These are phyloP conservation scores for Boletus sp. DNA, from an alignment of 768 basidiomycete species.

Conservation along the genomic window DNA sequence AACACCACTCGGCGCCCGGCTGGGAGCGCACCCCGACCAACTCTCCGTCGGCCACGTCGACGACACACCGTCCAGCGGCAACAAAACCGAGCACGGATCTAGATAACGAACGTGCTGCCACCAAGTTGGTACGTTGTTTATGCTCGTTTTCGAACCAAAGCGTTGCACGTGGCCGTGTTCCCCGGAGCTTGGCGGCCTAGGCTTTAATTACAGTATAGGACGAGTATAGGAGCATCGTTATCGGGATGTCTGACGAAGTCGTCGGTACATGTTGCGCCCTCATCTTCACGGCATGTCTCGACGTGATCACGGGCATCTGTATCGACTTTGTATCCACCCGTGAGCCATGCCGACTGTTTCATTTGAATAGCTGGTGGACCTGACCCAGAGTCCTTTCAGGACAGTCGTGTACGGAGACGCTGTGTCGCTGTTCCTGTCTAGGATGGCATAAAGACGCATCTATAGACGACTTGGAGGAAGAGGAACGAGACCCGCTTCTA, in stretches of 20 bases:
- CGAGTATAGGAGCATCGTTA: no score
- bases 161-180: no score
- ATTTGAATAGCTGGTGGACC: neutral
- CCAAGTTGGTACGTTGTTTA: no score
- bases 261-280: constrained; percentile 24
- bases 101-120: no score
- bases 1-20: no score
- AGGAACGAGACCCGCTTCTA: constrained; percentile 24
- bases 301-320: constrained; percentile 24
- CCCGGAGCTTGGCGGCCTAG: no score
- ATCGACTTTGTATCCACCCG: constrained; percentile 23
- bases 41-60: no score
- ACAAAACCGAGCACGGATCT: no score
- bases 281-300: constrained; percentile 15
- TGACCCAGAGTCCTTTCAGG: constrained; percentile 4
- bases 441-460: neutral
- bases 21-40: no score
- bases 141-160: no score
- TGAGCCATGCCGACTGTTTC: constrained; percentile 2
- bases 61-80: no score
- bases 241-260: constrained; percentile 19
- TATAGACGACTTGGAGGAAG: constrained; percentile 7
- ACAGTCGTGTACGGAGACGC: constrained; percentile 22
- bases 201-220: no score
- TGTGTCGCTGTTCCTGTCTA: constrained; percentile 25